These are phyloP conservation scores for Triticum monococcum DNA, from an alignment of 176 grass and related monocot species.

Conservation along the genomic window DNA sequence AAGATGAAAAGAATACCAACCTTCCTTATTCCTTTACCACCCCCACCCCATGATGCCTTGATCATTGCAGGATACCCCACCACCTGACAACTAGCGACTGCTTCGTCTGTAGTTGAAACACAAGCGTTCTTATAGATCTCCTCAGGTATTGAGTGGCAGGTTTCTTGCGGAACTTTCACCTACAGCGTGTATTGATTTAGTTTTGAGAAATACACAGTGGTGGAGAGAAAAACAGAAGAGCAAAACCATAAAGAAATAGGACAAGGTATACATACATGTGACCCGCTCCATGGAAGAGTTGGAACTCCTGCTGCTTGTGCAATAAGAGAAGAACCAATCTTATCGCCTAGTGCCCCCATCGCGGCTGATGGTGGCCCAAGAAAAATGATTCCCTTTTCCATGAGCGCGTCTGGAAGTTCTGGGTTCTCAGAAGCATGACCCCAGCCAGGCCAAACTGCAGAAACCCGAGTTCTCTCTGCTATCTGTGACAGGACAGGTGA, in stretches of 20 bases:
- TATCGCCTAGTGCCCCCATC: slow-evolving; percentile 93
- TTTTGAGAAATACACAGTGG: background rate
- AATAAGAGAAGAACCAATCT: slow-evolving; percentile 98
- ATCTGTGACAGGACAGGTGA: slow-evolving; percentile 41
- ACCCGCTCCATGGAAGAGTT: slow-evolving; percentile 97
- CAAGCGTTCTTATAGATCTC: slow-evolving; percentile 90
- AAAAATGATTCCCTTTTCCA: slow-evolving; percentile 87
- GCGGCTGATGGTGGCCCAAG: slow-evolving; percentile 85
- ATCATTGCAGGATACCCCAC: slow-evolving; percentile 99
- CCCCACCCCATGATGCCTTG: slow-evolving; percentile 98
- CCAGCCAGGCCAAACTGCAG: slow-evolving; percentile 99
- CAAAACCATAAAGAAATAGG: slow-evolving; percentile 29
- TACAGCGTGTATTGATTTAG: slow-evolving; percentile 30
- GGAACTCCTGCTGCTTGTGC: slow-evolving; percentile 98
- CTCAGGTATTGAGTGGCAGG: slow-evolving; percentile 80
- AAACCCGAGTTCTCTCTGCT: slow-evolving; percentile 91
- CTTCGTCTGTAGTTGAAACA: slow-evolving; percentile 93
- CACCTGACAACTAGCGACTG: slow-evolving; percentile 88
- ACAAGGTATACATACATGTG: slow-evolving; percentile 76
- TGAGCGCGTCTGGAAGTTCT: slow-evolving; percentile 84
- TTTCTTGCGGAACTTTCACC: slow-evolving; percentile 75
- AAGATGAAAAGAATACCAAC: slow-evolving; percentile 49
- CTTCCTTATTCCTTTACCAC: slow-evolving; percentile 99
- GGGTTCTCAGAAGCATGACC: slow-evolving; percentile 98
- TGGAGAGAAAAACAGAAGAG: slow-evolving; percentile 11